Evolutionary conservation across 306 rosid genomes (phyloP), one percentile per base, ranked within the genome.

Genomic region (Fragaria ananassa): DNA sequence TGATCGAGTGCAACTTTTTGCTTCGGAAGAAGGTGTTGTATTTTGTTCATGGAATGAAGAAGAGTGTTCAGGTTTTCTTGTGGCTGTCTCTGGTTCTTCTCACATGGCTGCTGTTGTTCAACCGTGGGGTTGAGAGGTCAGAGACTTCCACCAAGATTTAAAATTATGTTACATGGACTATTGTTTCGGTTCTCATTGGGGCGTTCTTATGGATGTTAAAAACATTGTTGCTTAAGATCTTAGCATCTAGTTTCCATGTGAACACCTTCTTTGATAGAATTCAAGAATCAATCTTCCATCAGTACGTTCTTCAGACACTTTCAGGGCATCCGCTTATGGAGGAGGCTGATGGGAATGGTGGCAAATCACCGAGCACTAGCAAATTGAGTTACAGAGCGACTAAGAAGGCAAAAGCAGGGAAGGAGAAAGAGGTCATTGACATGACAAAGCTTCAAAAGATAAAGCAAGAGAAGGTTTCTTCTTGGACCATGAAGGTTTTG

Each of bases 401-500:
- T 2, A 82, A 83, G 82, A 88, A 82, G 18, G 83, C 81, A 47
- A 86, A 80, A 78, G 83, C 74, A 1, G 83, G 72, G 71, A 76
- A 73, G 58, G 80, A 80, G 77, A 86, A 88, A 65, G 85, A 82
- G 84, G 88, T 86, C 35, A 92, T 92, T 50, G 92, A 96, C 75
- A 81, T 96, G 82, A 88, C 85, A 27, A 86, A 85, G 85, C 86
- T 96, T 80, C 96, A 91, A 50, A 71, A 74, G 83, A 88, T 96
- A 88, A 96, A 92, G 80, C 93, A 86, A 63, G 98, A 89, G 72
- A 95, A 89, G 80, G 97, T 96, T 78, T 91, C 97, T 10, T 92
- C 99, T 8, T 92, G 99, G 98, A 96, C 97, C 8, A 92, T 96
- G 98, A 96, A 96, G 87, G 86, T 82, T 51, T 82, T 96, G 88